Evolutionary conservation across 345 rosid species (phyloP), one percentile per base, ranked within the genome.

Genomic region (Populus deltoides): DNA sequence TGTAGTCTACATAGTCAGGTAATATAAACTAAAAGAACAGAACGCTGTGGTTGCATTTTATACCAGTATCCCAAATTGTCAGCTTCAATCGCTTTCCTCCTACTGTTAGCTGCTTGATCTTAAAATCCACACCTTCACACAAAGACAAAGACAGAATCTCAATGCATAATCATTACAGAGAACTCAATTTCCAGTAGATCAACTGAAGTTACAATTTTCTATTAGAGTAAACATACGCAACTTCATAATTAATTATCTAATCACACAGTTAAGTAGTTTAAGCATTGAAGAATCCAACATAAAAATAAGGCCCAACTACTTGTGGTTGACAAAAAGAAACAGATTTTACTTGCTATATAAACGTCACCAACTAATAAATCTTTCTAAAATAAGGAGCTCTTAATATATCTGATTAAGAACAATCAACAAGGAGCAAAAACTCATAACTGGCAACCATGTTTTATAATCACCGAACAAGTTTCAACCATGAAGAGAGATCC

Each of bases 31-130:
- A 22, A 45, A 38, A 63, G 57, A 81, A 31, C 29, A 49, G 68
- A 66, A 27, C 1, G n/a, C 27, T n/a, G 39, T 8, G 39, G 61
- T 61, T 59, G 41, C 59, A 53, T 8, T 18, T 49, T 82, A 65
- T 83, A 94, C 98, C 98, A 66, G 98, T 94, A 81, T 94, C 98
- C 98, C 98, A 94, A 24, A 94, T 93, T 45, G 98, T 94, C 62
- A 94, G 93, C 90, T 94, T 94, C 70, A 94, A 78, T 80, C 90
- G 86, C 89, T 89, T 93, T 79, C 92, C 98, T 66, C 90, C 94
- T 4, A 95, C 93, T 43, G 84, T 86, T 69, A 95, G 86, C 77
- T 79, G 90, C 89, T 93, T 93, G 92, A 95, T 93, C 91, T 95
- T 95, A 84, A 95, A 93, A 88, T 95, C 99, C 83, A 95, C 99